Percentiles rank a stretch among this genome's conserved stretches.
phyloP scores from a whole-genome alignment of 2,329 filamentous ascomycete genomes.

The Monosporascus ibericus region DNA sequence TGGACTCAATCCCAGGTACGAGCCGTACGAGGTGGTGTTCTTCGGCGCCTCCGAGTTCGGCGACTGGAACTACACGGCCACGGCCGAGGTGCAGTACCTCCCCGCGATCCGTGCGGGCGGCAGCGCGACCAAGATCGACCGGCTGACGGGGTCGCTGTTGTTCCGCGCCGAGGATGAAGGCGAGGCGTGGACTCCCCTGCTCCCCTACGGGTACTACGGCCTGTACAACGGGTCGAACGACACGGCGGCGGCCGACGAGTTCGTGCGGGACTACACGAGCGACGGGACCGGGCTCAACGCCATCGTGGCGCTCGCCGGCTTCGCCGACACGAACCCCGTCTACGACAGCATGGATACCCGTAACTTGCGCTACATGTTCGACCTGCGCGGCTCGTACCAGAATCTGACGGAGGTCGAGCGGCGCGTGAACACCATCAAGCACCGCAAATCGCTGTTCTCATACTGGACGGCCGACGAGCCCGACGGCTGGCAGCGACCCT shows the following conservation, averaged over 20 bases:
- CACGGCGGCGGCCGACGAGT: constrained; percentile 19
- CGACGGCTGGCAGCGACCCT: constrained; percentile 31
- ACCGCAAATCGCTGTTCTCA: constrained; percentile 34
- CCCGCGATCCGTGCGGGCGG: constrained; percentile 33
- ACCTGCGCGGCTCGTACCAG: constrained; percentile 37
- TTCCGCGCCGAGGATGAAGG: constrained; percentile 30
- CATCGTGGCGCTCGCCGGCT: constrained; percentile 37
- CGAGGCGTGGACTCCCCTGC: constrained; percentile 31
- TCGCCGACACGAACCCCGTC: constrained; percentile 28
- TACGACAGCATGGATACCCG: constrained; percentile 34
- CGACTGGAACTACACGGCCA: constrained; percentile 29
- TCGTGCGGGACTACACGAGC: constrained; percentile 34
- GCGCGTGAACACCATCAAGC: constrained; percentile 34
- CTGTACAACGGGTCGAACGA: constrained; percentile 31
- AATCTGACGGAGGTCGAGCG: constrained; percentile 34
- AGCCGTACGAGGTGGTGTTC: constrained; percentile 34
- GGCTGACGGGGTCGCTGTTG: constrained; percentile 36
- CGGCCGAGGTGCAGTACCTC: constrained; percentile 33
- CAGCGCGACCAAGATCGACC: constrained; percentile 40
- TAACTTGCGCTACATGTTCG: constrained; percentile 38
- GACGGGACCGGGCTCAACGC: constrained; percentile 34
- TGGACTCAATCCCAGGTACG: constrained; percentile 21
- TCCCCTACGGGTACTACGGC: constrained; percentile 40
- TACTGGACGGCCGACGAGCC: constrained; percentile 46
- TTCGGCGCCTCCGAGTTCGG: constrained; percentile 26